Evolutionary conservation across 805 yeast species (phyloP), one percentile per base, ranked within the genome.

Genomic region (Barnettozyma sucrosica): DNA sequence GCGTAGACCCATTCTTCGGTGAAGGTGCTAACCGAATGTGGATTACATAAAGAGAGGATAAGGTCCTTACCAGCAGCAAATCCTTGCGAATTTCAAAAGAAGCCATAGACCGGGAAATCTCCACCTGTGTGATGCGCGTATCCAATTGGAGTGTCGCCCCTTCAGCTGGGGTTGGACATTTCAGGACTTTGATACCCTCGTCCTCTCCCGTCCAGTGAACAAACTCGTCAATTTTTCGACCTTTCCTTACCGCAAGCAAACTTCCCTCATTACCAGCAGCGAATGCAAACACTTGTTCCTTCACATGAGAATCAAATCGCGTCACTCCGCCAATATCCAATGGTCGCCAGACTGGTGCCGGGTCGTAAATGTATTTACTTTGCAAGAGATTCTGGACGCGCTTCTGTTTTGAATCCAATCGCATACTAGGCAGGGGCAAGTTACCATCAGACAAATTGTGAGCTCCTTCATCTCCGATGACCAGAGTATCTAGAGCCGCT

Each of bases 71-170:
- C 1, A 71, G 58, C 7, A 74, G 46, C 14, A 55, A 43, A 36
- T 64, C 62, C 9, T 69, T 55, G 7, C 51, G 43, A 21, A 59
- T 55, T 3, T 58, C 58, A 19, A 57, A 52, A 7, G 50, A 33
- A 4, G 60, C 44, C 1, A 64, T 51, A 1, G 62, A 37, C 11
- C 54, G 52, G 8, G 69, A 63, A 3, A 71, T 55, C 36, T 65
- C 64, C 4, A 77, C 67, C 45, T 70, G 75, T 42, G 66, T 67
- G 8, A 77, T 74, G 2, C 69, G 60, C 3, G 73, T 67, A 5
- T 66, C 55, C 16, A 73, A 44, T 11, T 64, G 58, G 11, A 67
- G 21, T 1, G 53, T 33, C 0, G 46, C 43, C 9, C 56, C 55
- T 16, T 37, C 41, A 6, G 51, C 55, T 5, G 55, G 41, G 5